phyloP scores from a whole-genome alignment of 208 protist genomes.

The Vickermania spadyakhi region DNA sequence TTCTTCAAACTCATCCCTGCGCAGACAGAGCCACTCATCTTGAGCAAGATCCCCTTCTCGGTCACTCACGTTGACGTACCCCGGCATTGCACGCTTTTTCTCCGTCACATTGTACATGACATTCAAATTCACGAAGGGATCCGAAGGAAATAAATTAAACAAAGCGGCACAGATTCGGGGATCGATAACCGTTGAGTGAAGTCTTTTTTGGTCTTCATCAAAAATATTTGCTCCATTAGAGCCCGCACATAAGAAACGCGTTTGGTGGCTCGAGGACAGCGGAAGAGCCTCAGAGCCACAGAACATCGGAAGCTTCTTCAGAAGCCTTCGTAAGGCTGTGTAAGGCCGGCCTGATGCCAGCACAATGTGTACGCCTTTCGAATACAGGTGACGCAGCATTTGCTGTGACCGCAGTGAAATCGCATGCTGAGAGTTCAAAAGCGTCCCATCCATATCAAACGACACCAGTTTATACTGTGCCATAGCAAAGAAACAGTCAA shows the following conservation, averaged over 20 bases:
- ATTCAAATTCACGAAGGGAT: constrained; percentile 48
- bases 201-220: constrained; percentile 24
- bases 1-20: constrained; percentile 28
- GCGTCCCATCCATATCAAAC: constrained; percentile 42
- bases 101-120: constrained; percentile 30
- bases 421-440: constrained; percentile 19
- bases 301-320: constrained; percentile 48
- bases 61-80: constrained; percentile 46
- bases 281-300: constrained; percentile 4
- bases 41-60: constrained; percentile 25
- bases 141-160: constrained; percentile 32
- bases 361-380: constrained; percentile 62
- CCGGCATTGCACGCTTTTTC: constrained; percentile 13
- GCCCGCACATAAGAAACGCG: background rate
- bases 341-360: constrained; percentile 67
- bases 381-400: constrained; percentile 40
- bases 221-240: constrained; percentile 64
- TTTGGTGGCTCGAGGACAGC: background rate
- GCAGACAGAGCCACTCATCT: constrained; percentile 51
- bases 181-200: background rate
- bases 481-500: too few species aligned
- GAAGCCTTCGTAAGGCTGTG: constrained; percentile 46
- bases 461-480: constrained; percentile 9
- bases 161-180: constrained; percentile 15
- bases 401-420: constrained; percentile 17